phyloP scores from a whole-genome alignment of 75 land plant genomes.

The Cupressus sempervirens region DNA sequence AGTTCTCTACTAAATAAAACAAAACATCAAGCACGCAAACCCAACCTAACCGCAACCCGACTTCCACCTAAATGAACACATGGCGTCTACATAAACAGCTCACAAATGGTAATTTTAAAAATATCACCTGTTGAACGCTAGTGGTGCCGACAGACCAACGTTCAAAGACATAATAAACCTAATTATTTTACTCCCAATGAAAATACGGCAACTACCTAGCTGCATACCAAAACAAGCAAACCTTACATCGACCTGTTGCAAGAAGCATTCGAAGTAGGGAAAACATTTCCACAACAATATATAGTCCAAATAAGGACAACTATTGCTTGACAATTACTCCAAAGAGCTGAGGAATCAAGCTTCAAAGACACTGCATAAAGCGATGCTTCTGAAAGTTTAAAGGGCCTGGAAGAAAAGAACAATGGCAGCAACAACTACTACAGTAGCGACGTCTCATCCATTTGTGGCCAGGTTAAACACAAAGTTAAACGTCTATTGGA shows the following conservation, averaged over 20 bases:
- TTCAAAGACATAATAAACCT: not conserved
- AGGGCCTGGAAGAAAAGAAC: no score
- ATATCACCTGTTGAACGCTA: not conserved
- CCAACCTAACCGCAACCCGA: not conserved
- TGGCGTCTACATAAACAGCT: no score
- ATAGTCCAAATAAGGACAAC: not conserved
- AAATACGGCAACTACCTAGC: not conserved
- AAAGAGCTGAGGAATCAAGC: not conserved
- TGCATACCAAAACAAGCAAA: no score
- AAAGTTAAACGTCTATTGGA: no score
- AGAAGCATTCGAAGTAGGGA: no score
- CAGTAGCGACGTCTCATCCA: no score
- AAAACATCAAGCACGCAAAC: no score
- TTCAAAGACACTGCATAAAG: not conserved
- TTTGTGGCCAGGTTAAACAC: no score
- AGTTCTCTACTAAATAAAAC: not conserved
- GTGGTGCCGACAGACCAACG: not conserved
- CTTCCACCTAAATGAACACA: not conserved
- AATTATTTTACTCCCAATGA: not conserved
- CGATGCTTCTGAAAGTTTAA: no score
- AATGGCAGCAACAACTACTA: no score
- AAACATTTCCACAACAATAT: not conserved
- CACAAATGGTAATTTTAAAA: not conserved
- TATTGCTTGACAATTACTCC: not conserved
- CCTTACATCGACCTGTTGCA: no score